Percentiles rank a stretch among this genome's conserved stretches.
These are phyloP conservation scores for Miscanthus lutarioriparius DNA, from an alignment of 176 grass and related monocot genomes.

Conservation along the genomic window DNA sequence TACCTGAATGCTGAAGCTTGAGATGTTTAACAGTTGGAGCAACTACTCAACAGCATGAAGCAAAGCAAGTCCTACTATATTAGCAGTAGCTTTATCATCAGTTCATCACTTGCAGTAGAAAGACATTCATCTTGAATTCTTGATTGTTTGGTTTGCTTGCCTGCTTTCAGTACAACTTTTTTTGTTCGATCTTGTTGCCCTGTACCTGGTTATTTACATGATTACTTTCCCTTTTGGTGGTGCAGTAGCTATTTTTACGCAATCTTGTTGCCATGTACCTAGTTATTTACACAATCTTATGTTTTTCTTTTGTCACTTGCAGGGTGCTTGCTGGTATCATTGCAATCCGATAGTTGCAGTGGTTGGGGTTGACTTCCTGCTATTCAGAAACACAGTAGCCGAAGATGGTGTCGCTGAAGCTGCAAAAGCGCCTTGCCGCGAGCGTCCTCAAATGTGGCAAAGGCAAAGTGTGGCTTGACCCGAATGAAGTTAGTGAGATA, in stretches of 20 bases:
- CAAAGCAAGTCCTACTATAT: not conserved
- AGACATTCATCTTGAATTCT: not conserved
- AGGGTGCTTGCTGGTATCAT: not conserved
- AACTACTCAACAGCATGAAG: not conserved
- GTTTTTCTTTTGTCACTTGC: not conserved
- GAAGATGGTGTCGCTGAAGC: conserved; percentile 14
- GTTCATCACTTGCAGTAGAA: too few species aligned
- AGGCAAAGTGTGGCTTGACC: conserved; percentile 7
- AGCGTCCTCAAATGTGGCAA: conserved; percentile 1
- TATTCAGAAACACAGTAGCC: too few species aligned
- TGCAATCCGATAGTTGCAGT: not conserved
- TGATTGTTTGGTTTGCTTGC: not conserved
- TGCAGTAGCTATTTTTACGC: not conserved
- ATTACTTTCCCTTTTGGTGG: not conserved
- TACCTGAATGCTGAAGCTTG: not conserved
- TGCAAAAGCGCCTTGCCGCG: not conserved
- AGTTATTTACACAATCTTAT: not conserved
- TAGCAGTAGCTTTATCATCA: too few species aligned
- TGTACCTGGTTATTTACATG: not conserved
- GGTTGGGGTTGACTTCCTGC: too few species aligned
- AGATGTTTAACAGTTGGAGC: not conserved
- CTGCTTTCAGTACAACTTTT: not conserved
- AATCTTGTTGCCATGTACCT: not conserved
- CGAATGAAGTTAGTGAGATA: conserved; percentile 14
- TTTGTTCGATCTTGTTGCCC: not conserved